Evolutionary conservation across 306 rosid genomes (phyloP).

Genomic region (Medicago truncatula): DNA sequence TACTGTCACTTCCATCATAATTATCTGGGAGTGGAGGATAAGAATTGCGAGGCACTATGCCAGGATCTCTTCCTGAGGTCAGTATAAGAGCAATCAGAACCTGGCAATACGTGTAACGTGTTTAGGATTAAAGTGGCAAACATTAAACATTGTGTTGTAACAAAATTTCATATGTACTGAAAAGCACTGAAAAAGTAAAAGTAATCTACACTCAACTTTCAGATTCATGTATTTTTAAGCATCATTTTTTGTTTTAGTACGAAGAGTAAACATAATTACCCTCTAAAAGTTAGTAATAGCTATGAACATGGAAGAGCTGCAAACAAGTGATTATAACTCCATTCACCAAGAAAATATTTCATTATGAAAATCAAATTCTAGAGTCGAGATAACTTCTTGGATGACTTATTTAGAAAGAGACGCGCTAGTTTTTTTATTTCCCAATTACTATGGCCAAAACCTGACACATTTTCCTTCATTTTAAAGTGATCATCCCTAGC

Average conservation of each 20-base stretch:
- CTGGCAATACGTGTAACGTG: conserved; percentile 50
- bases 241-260: neutral
- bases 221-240: neutral
- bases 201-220: neutral
- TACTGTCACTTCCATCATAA: conserved; percentile 36
- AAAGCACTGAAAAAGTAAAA: neutral
- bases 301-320: neutral
- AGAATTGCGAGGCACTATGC: conserved; percentile 71
- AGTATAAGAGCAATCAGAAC: conserved; percentile 65
- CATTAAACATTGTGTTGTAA: conserved; percentile 24
- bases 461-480: neutral
- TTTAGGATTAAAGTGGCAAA: conserved; percentile 39
- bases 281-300: neutral
- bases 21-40: conserved; percentile 69
- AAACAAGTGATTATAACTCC: neutral
- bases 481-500: neutral
- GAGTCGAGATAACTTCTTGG: neutral
- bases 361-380: conserved; percentile 14
- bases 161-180: conserved; percentile 16
- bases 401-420: neutral
- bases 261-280: neutral
- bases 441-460: neutral
- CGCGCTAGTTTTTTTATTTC: neutral
- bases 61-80: conserved; percentile 89
- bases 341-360: conserved; percentile 3